Base-by-base conservation (phyloP, 805 yeast genomes). In the Tetrapisispora nanseiensis region DNA sequence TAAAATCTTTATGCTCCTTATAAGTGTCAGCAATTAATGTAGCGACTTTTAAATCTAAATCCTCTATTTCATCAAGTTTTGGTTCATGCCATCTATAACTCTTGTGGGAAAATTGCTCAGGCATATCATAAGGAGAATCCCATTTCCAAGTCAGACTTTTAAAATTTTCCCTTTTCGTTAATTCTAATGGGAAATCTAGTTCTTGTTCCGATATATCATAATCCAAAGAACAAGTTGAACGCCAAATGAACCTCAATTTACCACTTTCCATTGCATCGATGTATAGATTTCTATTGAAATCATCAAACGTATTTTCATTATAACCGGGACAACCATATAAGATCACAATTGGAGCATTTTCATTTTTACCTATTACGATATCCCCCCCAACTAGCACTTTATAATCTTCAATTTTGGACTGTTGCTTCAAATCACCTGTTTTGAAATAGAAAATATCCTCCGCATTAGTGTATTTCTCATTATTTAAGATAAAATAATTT, bases 401-500 rank as follows among this genome's bases (percentile, higher is more conserved):
- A 4, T 45, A 45, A 36, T 56, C 60, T 1, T 49, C 37, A 8
- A 50, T 24, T 19, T 21, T 21, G 7, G 51, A 44, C 40, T 59
- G 64, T 10, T 40, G 43, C 20, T 47, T 41, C 6, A 56, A 51
- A n/a, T 65, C 63, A 21, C 67, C 66, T 0, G 86, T 74, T 57
- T 82, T 80, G 43, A 92, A 67, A 3, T 96, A 95, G 59, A 76
- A 92, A 1, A 86, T 72, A 44, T 82, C 95, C 42, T 76, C 84
- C 3, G 80, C 66, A 9, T 80, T 74, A 51, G 87, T 79, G 54
- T 80, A 81, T 15, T 37, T 45, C 38, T 50, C 44, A 3, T 51
- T 51, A 39, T 59, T 59, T 24, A 61, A 35, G 2, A 53, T 40
- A 35, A 60, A 59, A 43, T 42, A 56, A 35, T 45, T 52, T 2